phyloP scores from a whole-genome alignment of 148 eudicot genomes.

The Salicornia ramosissima region DNA sequence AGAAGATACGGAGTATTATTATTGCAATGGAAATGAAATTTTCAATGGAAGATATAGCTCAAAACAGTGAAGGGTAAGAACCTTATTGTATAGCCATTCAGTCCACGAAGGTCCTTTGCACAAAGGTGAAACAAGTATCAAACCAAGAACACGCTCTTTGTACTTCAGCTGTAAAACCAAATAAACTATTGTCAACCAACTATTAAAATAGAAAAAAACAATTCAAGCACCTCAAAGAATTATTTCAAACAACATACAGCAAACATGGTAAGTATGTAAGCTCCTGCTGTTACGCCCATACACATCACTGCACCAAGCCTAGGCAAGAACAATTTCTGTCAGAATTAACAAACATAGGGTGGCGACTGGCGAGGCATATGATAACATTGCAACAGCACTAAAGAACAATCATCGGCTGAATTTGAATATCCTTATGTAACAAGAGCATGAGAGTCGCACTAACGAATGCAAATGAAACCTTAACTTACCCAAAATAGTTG shows the following conservation, averaged over 20 bases:
- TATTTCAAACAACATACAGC: slow-evolving; percentile 32
- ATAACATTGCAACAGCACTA: neutral
- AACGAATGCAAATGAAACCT: neutral
- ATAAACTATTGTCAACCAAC: slow-evolving; percentile 13
- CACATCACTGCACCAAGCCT: slow-evolving; percentile 57
- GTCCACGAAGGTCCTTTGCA: slow-evolving; percentile 94
- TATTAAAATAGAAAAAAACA: neutral
- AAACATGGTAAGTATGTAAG: slow-evolving; percentile 46
- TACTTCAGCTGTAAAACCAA: slow-evolving; percentile 61
- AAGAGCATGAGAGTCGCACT: neutral
- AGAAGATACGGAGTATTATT: neutral
- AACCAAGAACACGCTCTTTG: slow-evolving; percentile 78
- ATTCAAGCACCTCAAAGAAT: neutral
- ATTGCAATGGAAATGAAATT: neutral
- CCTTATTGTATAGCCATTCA: slow-evolving; percentile 97
- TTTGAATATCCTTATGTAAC: neutral
- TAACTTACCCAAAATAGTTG: slow-evolving; percentile 66
- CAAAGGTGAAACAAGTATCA: slow-evolving; percentile 89
- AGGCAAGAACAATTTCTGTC: slow-evolving; percentile 19
- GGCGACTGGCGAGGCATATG: too few species aligned
- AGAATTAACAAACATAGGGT: slow-evolving; percentile 2
- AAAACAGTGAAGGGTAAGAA: slow-evolving; percentile 7
- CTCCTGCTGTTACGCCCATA: slow-evolving; percentile 55
- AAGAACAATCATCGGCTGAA: too few species aligned
- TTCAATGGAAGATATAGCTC: neutral